A percentile compares a stretch with the other conserved stretches of the same genome.
Evolutionary conservation across 2,329 filamentous ascomycete genomes (phyloP).

Genomic region (Cladorrhinum sp.): DNA sequence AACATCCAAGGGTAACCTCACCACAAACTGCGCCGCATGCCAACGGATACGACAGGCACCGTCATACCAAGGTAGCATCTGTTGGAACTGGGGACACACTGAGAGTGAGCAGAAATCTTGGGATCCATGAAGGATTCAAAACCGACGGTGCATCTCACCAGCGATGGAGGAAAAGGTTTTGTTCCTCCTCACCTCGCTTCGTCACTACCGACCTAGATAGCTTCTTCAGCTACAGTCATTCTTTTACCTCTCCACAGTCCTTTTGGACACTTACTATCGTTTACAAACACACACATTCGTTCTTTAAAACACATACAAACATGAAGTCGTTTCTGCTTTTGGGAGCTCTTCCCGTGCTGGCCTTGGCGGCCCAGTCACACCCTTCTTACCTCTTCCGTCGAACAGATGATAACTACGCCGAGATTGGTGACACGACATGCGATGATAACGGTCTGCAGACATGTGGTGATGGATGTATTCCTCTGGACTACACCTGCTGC

Average conservation of each 20-base stretch:
- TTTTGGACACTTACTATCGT: background rate
- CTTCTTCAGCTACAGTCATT: background rate
- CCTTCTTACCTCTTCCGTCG: slow-evolving; percentile 7
- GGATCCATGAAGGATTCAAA: background rate
- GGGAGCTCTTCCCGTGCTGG: slow-evolving; percentile 19
- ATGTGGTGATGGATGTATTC: slow-evolving; percentile 16
- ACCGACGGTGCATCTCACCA: background rate
- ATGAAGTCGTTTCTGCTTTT: slow-evolving; percentile 22
- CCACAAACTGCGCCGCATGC: background rate
- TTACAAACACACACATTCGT: background rate
- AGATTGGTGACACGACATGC: background rate
- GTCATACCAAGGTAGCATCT: background rate
- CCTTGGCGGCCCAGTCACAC: slow-evolving; percentile 7
- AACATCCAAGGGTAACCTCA: background rate
- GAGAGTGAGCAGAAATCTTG: background rate
- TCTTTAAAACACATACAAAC: slow-evolving; percentile 13
- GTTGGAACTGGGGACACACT: background rate
- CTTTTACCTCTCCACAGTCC: background rate
- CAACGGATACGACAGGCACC: background rate
- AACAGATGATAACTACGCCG: background rate
- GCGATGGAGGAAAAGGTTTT: background rate
- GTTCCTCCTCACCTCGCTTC: background rate
- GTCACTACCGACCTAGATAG: background rate
- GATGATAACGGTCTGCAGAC: slow-evolving; percentile 4
- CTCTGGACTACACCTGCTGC: slow-evolving; percentile 12